These are phyloP conservation scores for Stereocaulon alpinum DNA, from an alignment of 495 filamentous ascomycete species.

Conservation along the genomic window DNA sequence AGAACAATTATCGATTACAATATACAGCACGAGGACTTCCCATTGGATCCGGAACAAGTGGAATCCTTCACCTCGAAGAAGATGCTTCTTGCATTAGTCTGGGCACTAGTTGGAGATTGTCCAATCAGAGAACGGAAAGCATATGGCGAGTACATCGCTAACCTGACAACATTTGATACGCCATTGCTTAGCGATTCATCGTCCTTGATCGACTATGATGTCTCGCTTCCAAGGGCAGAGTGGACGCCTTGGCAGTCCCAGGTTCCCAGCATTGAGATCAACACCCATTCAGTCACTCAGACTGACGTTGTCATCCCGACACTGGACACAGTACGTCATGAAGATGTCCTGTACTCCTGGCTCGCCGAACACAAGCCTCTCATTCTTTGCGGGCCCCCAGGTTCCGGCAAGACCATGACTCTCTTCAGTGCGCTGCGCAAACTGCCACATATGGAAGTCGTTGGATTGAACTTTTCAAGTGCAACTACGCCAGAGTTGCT, in stretches of 20 bases:
- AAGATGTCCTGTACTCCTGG: conserved; percentile 98
- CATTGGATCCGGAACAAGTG: conserved; percentile 75
- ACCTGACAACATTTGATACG: conserved; percentile 71
- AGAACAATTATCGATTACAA: conserved; percentile 93
- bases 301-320: conserved; percentile 98
- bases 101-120: conserved; percentile 93
- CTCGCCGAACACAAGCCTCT: conserved; percentile 96
- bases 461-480: conserved; percentile 97
- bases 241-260: conserved; percentile 92
- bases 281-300: conserved; percentile 93
- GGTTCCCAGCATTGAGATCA: conserved; percentile 88
- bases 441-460: conserved; percentile 95
- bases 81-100: conserved; percentile 78
- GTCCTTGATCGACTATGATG: conserved; percentile 92
- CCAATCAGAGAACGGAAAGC: conserved; percentile 75
- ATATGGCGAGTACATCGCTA: conserved; percentile 74
- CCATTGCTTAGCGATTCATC: conserved; percentile 60
- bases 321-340: conserved; percentile 89
- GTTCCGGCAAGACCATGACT: conserved; percentile 99
- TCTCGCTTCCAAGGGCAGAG: conserved; percentile 70
- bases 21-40: conserved; percentile 84
- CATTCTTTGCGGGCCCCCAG: conserved; percentile 90
- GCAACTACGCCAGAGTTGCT: conserved; percentile 95
- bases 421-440: conserved; percentile 94
- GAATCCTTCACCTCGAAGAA: conserved; percentile 89